Conservation (phyloP, 177 flowering plant species). For the Telopea speciosissima region DNA sequence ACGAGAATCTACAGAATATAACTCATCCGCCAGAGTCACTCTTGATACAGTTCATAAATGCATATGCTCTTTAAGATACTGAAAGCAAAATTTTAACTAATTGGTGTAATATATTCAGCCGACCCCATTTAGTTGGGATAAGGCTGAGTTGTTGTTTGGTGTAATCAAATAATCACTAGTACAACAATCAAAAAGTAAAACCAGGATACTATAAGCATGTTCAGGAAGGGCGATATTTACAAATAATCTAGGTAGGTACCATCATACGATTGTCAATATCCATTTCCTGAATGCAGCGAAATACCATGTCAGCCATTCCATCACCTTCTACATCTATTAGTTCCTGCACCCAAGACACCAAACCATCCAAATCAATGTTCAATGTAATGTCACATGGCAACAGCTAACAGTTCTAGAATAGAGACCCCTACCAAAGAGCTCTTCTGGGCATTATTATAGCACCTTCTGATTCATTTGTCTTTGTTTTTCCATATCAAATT, state of each 20-base stretch:
- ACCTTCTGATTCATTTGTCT: not conserved
- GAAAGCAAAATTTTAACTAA: not conserved
- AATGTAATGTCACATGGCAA: not conserved
- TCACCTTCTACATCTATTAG: constrained; percentile 98
- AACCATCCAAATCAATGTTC: not conserved
- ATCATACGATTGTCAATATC: constrained; percentile 98
- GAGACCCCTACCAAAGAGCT: not conserved
- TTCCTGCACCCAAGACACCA: constrained; percentile 48
- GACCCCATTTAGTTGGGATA: too few species aligned
- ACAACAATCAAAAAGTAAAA: not conserved
- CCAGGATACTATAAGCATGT: not conserved
- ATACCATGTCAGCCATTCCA: constrained; percentile 99
- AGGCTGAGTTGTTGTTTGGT: too few species aligned
- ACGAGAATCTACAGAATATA: too few species aligned
- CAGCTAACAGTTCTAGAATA: not conserved
- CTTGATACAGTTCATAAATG: too few species aligned
- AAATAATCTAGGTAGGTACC: constrained; percentile 35
- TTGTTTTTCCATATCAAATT: not conserved
- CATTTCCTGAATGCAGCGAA: constrained; percentile 98
- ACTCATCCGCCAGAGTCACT: too few species aligned
- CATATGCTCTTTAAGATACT: not conserved
- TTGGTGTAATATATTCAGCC: not conserved
- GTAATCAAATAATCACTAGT: not conserved
- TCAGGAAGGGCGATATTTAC: not conserved
- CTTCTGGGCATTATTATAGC: not conserved